Base-by-base conservation (phyloP, 306 rosid genomes). In the Acmispon strigosus region DNA sequence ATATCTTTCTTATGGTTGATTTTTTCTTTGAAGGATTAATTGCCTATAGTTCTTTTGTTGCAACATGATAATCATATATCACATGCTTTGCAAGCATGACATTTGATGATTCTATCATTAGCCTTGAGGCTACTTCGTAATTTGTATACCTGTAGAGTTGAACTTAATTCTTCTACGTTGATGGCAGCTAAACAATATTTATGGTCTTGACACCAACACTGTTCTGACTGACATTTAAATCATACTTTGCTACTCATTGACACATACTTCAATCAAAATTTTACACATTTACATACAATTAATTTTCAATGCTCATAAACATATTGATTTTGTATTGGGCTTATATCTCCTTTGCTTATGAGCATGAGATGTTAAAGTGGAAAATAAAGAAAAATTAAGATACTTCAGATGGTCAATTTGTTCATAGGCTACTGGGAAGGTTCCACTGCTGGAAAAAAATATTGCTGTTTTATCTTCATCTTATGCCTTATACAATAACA, bases 1-100 rank as follows among this genome's bases (percentile, higher is more conserved):
- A 60, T 62, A 74, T 76, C 16, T 73, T 55, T 39, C 42, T 68
- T 59, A 60, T 32, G 24, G 18, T 57, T 56, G 15, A 50, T 72
- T 57, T 62, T 32, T 52, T 36, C 53, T 37, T 39, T 73, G 36
- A 50, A 52, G 59, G 53, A 37, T 67, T 73, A 47, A 47, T 16
- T 68, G 37, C 5, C 19, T 13, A 37, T 51, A 57, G 74, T 59
- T 67, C 60, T 62, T 54, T 42, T 55, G 47, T 22, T 18, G 36
- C 4, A 61, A 61, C 47, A 3, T 45, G 57, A 66, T 61, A n/a
- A 24, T 36, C 57, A 19, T 14, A 19, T 14, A 69, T 49, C 42
- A 10, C 20, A 11, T 63, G 50, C 60, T 62, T 24, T 77, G 77
- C 51, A 32, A 56, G 60, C 48, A 73, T 73, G 73, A 36, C 29